Conservation (phyloP, 2,329 filamentous ascomycete genomes). For the Scorias spongiosa region DNA sequence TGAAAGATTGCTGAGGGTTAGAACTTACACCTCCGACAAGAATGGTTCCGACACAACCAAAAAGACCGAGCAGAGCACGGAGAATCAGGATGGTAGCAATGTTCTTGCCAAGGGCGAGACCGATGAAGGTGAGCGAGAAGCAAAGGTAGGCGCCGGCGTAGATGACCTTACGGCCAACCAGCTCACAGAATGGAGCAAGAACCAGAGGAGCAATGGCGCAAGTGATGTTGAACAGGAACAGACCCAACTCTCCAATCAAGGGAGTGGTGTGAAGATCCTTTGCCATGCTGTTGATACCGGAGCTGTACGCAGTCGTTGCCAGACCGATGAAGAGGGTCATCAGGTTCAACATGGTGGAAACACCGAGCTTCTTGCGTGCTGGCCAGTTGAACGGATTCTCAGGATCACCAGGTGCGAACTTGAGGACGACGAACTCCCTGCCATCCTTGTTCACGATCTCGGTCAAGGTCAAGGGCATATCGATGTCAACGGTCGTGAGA, state of each 20-base stretch:
- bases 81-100: conserved; percentile 34
- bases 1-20: too few species aligned
- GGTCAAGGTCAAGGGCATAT: conserved; percentile 34
- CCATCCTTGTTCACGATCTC: conserved; percentile 28
- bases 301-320: conserved; percentile 39
- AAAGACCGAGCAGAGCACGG: conserved; percentile 33
- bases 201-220: conserved; percentile 34
- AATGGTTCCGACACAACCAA: conserved; percentile 36
- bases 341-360: conserved; percentile 32
- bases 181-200: conserved; percentile 35
- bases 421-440: conserved; percentile 31
- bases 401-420: conserved; percentile 30
- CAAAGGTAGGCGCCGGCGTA: conserved; percentile 32
- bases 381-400: conserved; percentile 39
- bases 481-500: conserved; percentile 30
- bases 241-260: conserved; percentile 32
- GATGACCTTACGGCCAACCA: conserved; percentile 32
- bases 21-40: conserved; percentile 29
- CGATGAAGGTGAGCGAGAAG: conserved; percentile 35
- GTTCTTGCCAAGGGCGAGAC: conserved; percentile 32
- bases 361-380: conserved; percentile 28
- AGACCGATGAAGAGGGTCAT: conserved; percentile 41
- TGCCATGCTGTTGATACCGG: conserved; percentile 33
- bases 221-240: conserved; percentile 36
- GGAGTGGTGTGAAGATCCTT: conserved; percentile 28